Base-by-base conservation (phyloP, 495 filamentous ascomycete genomes). In the Aspergillus egyptiacus region DNA sequence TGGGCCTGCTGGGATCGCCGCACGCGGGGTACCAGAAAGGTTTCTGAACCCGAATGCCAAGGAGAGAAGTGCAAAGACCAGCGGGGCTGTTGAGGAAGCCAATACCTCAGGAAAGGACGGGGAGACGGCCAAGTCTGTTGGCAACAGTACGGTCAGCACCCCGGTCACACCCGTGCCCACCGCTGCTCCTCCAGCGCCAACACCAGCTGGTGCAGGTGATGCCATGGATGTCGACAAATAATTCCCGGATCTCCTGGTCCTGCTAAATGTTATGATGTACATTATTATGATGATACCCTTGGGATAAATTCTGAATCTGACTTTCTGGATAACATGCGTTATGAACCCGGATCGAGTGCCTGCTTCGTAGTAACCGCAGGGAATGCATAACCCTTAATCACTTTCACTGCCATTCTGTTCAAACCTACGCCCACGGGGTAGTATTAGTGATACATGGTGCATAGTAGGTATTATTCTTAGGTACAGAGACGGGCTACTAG, bases 1-100 rank as follows among this genome's bases (percentile, higher is more conserved):
- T 6, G 88, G 87, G 11, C 66, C 74, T 17, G 69, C 66, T 31
- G 74, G 72, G 14, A 71, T 68, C 46, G 84, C 81, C 2, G 86
- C 86, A 9, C 67, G 64, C 7, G 85, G 85, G 7, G 85, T 90
- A 0, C 86, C 86, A 4, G 78, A 75, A 27, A 64, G 85, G 32
- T 91, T 89, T 61, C 37, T 81, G 44, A 69, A 62, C 22, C 59
- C 56, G 9, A 37, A 56, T 19, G 53, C 56, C 28, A 54, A 62
- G 22, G 24, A 56, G 27, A 47, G 50, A 15, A 32, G 48, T 22
- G 34, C 34, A 23, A 48, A 46, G 40, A 48, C 37, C 23, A 50
- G 25, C 2, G 43, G 17, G 32, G 44, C 30, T 28, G 41, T 43
- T 17, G 20, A 18, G 11, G 41, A 53, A 7, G 18, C 28, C 24